Evolutionary conservation across 345 rosid genomes (phyloP), one percentile per base, ranked within the genome.

Genomic region (Pseudoturritis turrita): DNA sequence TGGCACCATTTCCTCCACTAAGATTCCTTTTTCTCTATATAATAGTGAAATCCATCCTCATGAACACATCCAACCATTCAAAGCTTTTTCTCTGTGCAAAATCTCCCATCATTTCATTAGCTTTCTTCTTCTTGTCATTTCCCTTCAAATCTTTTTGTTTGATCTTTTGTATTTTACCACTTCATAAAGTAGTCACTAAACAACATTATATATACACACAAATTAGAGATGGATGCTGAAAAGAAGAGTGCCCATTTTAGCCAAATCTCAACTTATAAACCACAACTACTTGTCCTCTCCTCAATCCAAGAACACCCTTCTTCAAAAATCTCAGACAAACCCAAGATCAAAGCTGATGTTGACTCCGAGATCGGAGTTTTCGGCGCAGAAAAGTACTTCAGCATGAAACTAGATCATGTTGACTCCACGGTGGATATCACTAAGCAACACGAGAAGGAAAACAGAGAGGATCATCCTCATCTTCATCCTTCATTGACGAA

Each of bases 341-440:
- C 50, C 59, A 76, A 22, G 7, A 29, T 39, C 29, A 58, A 74
- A 66, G n/a, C 68, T 52, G 77, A 64, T 49, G 85, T 74, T 15
- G 88, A 89, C 56, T 60, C 89, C 0, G 98, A 88, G 75, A 87
- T 92, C 21, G 96, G 92, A 53, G 87, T 92, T 21, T 92, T 92
- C 14, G 77, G 86, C 6, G 98, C 98, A 18, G 98, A 92, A 72
- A 89, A 83, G 47, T 92, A 92, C 75, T 92, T 92, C 80, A 84
- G 83, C 56, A 89, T 88, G 72, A 78, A 59, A 41, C 82, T 77
- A 12, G 95, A 86, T 56, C 81, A 46, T 17, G 71, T 62, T 53
- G 78, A 73, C 36, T 78, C 85, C 23, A 71, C 69, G 62, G 50
- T 40, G 31, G 23, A 72, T 46, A n/a, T 52, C 65, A 52, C 64